Conservation (phyloP, 192 early-diverging fungal species). For the Mortierella claussenii region DNA sequence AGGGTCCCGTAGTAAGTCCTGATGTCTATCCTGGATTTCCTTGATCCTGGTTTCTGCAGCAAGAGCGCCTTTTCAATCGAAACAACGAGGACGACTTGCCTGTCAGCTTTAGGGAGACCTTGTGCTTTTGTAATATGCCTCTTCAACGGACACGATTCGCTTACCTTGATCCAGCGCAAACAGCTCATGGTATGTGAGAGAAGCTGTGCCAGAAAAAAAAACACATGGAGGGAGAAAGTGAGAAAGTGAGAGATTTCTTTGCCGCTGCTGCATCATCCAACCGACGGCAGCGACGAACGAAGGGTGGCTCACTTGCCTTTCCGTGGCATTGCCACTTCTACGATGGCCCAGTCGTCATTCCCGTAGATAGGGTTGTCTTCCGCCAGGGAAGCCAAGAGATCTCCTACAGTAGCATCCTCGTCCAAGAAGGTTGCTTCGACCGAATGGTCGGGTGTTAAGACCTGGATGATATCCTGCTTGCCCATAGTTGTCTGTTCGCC, state of each 20-base stretch:
- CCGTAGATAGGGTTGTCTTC: slow-evolving; percentile 28
- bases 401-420: slow-evolving; percentile 45
- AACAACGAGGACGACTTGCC: too few relatives aligned
- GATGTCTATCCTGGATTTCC: slow-evolving; percentile 43
- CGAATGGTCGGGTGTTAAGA: slow-evolving; percentile 49
- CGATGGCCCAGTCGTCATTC: slow-evolving; percentile 30
- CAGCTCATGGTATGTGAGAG: slow-evolving; percentile 41
- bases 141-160: too few relatives aligned
- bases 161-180: slow-evolving; percentile 52
- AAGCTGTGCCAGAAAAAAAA: slow-evolving; percentile 5
- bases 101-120: too few relatives aligned
- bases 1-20: slow-evolving; percentile 26
- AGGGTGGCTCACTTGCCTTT: slow-evolving; percentile 11
- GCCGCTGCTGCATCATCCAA: too few relatives aligned
- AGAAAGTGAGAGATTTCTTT: neutral
- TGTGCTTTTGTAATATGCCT: too few relatives aligned
- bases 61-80: slow-evolving; percentile 34
- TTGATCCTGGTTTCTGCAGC: slow-evolving; percentile 27
- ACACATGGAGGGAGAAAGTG: neutral
- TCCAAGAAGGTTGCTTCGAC: slow-evolving; percentile 40
- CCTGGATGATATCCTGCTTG: slow-evolving; percentile 50
- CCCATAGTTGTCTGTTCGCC: slow-evolving; percentile 19
- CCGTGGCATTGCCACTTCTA: slow-evolving; percentile 49
- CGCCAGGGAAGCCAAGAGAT: slow-evolving; percentile 22
- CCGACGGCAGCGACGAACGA: too few relatives aligned